These are phyloP conservation scores for Intubia oerlemansii DNA, from an alignment of 2,329 filamentous ascomycete genomes.

Conservation along the genomic window DNA sequence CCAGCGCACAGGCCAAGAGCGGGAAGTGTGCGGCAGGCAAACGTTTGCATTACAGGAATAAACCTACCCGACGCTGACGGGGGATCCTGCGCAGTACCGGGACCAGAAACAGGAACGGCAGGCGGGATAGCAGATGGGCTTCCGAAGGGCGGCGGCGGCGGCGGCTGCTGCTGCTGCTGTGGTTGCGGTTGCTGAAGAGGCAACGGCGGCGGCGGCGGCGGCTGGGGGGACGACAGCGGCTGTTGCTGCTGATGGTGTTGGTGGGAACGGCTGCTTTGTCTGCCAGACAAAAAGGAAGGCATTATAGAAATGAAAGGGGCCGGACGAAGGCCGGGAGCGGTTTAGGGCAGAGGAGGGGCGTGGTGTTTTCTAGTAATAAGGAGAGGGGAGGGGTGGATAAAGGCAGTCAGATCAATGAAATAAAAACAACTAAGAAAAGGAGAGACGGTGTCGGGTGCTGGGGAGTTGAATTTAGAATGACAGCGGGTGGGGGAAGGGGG, in stretches of 20 bases:
- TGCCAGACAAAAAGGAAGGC: slow-evolving; percentile 33
- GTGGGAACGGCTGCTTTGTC: slow-evolving; percentile 34
- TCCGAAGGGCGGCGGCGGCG: slow-evolving; percentile 10
- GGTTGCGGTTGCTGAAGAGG: slow-evolving; percentile 8
- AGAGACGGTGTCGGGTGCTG: too few species aligned
- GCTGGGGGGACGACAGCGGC: slow-evolving; percentile 7
- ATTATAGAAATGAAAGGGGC: too few species aligned
- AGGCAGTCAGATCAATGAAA: slow-evolving; percentile 2
- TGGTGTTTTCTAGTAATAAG: slow-evolving; percentile 2
- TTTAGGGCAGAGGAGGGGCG: slow-evolving; percentile 2
- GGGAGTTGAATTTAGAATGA: too few species aligned
- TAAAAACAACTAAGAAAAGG: too few species aligned
- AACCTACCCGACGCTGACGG: slow-evolving; percentile 3
- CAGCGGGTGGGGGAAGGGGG: too few species aligned
- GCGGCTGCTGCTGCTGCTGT: slow-evolving; percentile 12
- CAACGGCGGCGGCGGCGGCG: slow-evolving; percentile 9
- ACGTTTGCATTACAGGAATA: too few species aligned
- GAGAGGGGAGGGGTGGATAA: slow-evolving; percentile 4
- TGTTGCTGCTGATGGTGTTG: slow-evolving; percentile 10
- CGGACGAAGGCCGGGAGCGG: slow-evolving; percentile 4
- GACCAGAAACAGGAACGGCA: slow-evolving; percentile 7
- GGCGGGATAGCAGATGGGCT: too few species aligned
- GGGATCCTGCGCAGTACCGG: slow-evolving; percentile 6
- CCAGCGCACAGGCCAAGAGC: too few species aligned
- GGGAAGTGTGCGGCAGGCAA: too few species aligned